phyloP scores from a whole-genome alignment of 2,329 filamentous ascomycete genomes.

The Leptographium flavum region DNA sequence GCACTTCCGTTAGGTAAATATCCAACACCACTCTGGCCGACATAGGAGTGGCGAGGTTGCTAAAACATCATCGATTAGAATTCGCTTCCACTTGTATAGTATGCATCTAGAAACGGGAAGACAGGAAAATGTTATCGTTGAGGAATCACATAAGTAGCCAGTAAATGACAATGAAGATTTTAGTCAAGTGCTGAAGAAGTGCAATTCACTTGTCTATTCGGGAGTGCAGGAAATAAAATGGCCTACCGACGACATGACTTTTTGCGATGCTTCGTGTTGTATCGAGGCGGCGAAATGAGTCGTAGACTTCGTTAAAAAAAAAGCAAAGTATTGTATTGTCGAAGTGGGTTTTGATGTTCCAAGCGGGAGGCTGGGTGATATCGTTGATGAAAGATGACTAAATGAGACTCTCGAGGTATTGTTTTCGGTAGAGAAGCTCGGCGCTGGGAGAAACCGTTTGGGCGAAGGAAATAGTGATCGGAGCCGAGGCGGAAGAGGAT shows the following conservation, averaged over 20 bases:
- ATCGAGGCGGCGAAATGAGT: background rate
- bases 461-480: background rate
- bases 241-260: background rate
- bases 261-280: background rate
- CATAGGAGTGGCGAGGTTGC: slow-evolving; percentile 27
- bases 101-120: too few species aligned
- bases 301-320: too few species aligned
- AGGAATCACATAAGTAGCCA: too few species aligned
- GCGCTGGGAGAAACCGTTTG: background rate
- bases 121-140: too few species aligned
- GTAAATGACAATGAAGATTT: too few species aligned
- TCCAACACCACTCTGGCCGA: slow-evolving; percentile 26
- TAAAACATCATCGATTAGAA: slow-evolving; percentile 2
- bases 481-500: background rate
- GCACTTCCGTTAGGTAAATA: slow-evolving; percentile 49
- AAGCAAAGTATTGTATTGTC: too few species aligned
- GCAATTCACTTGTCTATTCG: background rate
- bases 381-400: too few species aligned
- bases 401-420: too few species aligned
- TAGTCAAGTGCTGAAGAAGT: background rate
- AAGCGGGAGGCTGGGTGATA: too few species aligned
- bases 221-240: background rate
- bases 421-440: background rate
- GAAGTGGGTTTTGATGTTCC: too few species aligned
- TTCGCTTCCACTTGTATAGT: too few species aligned